phyloP scores from a whole-genome alignment of 805 yeast genomes.

The Wickerhamiella sorbophila region DNA sequence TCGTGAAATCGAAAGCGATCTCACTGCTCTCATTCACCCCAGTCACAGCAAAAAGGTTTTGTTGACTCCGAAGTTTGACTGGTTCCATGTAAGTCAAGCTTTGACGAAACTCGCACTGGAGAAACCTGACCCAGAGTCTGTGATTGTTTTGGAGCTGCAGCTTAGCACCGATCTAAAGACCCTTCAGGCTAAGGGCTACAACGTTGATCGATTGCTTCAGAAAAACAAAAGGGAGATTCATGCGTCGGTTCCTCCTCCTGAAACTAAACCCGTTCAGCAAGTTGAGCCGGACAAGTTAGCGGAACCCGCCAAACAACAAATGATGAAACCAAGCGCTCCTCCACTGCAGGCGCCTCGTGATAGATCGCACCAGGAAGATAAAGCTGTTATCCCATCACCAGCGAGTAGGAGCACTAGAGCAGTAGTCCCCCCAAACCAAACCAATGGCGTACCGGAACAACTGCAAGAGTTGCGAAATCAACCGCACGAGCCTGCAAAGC shows the following conservation, averaged over 20 bases:
- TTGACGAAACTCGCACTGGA: constrained; percentile 19
- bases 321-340: background rate
- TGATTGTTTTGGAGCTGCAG: constrained; percentile 26
- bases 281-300: too few species aligned
- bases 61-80: constrained; percentile 21
- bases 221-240: constrained; percentile 13
- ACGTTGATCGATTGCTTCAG: constrained; percentile 24
- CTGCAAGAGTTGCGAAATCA: too few species aligned
- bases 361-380: background rate
- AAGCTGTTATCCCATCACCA: background rate
- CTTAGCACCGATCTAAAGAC: constrained; percentile 20
- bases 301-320: background rate
- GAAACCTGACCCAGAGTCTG: constrained; percentile 27
- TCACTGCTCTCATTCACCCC: constrained; percentile 16
- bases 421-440: too few species aligned
- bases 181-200: constrained; percentile 27
- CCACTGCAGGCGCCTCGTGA: background rate
- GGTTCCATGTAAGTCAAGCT: constrained; percentile 27
- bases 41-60: constrained; percentile 9
- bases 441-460: too few species aligned
- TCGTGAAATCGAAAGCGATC: constrained; percentile 11
- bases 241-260: background rate
- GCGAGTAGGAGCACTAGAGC: background rate
- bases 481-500: background rate
- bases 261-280: background rate